Percentiles rank a stretch among this genome's conserved stretches.
phyloP scores from a whole-genome alignment of 257 asterid genomes.

The Coffea canephora region DNA sequence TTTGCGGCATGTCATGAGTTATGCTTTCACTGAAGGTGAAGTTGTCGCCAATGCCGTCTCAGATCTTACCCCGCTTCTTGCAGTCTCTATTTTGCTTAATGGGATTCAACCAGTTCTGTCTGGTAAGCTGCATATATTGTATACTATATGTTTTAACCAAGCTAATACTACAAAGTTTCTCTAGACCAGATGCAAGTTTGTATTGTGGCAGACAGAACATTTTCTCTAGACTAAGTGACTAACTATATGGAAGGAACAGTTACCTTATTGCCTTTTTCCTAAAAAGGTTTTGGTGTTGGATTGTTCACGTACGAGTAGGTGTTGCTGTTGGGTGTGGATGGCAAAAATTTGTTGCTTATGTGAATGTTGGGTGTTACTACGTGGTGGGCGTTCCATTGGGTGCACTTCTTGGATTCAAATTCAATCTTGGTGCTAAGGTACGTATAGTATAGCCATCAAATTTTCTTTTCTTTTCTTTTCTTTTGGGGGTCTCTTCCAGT shows the following conservation, averaged over 20 bases:
- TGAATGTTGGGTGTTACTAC: slow-evolving; percentile 33
- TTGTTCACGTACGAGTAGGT: slow-evolving; percentile 1
- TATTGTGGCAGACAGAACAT: too few relatives aligned
- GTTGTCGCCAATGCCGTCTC: slow-evolving; percentile 54
- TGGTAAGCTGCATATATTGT: slow-evolving; percentile 30
- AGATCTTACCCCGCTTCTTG: slow-evolving; percentile 55
- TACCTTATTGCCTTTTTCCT: neutral
- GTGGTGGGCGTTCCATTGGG: slow-evolving; percentile 35
- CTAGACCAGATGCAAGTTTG: too few relatives aligned
- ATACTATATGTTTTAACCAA: too few relatives aligned
- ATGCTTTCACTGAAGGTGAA: slow-evolving; percentile 45
- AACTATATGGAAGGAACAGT: too few relatives aligned
- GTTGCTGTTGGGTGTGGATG: slow-evolving; percentile 47
- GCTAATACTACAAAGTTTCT: too few relatives aligned
- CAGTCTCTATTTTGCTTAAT: slow-evolving; percentile 51
- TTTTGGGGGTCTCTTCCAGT: too few relatives aligned
- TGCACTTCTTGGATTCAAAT: slow-evolving; percentile 20
- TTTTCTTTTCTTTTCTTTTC: too few relatives aligned
- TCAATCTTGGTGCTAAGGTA: slow-evolving; percentile 24
- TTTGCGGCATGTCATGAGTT: slow-evolving; percentile 23
- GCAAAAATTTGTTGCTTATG: slow-evolving; percentile 37
- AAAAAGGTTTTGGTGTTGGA: neutral
- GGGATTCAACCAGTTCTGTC: slow-evolving; percentile 76
- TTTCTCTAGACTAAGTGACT: too few relatives aligned
- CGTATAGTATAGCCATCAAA: too few relatives aligned